Evolutionary conservation across 1,284 basidiomycete genomes (phyloP).

Genomic region (Puccinia sorghi): DNA sequence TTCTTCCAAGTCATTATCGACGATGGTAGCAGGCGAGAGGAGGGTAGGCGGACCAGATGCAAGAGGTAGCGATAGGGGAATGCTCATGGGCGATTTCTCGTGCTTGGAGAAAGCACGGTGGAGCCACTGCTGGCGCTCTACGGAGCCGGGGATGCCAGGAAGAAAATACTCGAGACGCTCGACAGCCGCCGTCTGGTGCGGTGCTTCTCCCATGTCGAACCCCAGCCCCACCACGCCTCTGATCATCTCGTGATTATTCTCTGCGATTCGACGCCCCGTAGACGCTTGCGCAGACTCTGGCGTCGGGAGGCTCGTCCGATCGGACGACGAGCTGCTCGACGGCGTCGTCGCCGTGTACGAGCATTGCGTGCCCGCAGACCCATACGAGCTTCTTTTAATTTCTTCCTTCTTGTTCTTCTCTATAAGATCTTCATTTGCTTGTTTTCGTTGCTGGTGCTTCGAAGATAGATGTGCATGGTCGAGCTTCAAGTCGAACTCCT

Average conservation of each 20-base stretch:
- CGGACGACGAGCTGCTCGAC: slow-evolving; percentile 6
- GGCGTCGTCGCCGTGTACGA: slow-evolving; percentile 1
- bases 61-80: too few relatives aligned
- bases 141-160: not conserved
- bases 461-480: slow-evolving; percentile 7
- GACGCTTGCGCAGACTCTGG: not conserved
- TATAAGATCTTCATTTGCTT: too few relatives aligned
- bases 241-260: not conserved
- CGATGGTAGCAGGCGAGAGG: too few relatives aligned
- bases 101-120: not conserved
- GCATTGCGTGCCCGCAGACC: not conserved
- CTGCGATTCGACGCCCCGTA: too few relatives aligned
- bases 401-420: too few relatives aligned
- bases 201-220: not conserved
- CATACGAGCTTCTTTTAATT: too few relatives aligned
- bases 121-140: slow-evolving; percentile 19
- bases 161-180: not conserved
- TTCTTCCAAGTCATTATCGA: too few relatives aligned
- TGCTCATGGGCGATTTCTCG: not conserved
- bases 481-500: slow-evolving; percentile 36
- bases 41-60: too few relatives aligned
- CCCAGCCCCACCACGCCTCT: not conserved
- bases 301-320: not conserved
- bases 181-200: not conserved
- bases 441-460: too few relatives aligned